Evolutionary conservation across 2,329 filamentous ascomycete genomes (phyloP).

Genomic region (Cladophialophora yegresii): DNA sequence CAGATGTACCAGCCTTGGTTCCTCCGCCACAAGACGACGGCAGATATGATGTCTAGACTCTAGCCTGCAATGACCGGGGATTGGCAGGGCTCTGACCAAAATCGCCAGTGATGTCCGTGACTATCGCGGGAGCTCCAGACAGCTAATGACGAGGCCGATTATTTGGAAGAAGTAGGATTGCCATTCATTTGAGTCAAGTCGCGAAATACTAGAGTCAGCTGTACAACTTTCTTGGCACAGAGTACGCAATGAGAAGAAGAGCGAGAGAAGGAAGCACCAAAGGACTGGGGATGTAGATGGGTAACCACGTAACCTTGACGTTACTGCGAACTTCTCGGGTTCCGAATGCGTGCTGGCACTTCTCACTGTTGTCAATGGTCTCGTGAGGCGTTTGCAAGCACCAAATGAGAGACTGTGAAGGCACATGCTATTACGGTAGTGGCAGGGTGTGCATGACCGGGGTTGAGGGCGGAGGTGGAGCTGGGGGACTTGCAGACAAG

Average conservation of each 20-base stretch:
- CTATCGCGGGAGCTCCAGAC: background rate
- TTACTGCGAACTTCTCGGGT: background rate
- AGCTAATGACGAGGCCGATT: background rate
- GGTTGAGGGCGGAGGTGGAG: slow-evolving; percentile 20
- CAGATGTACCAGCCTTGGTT: slow-evolving; percentile 13
- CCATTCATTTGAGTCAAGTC: background rate
- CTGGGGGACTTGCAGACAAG: slow-evolving; percentile 1
- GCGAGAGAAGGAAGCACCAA: slow-evolving; percentile 3
- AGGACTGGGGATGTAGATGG: slow-evolving; percentile 8
- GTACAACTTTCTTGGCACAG: slow-evolving; percentile 11
- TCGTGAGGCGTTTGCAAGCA: slow-evolving; percentile 17
- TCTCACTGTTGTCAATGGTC: slow-evolving; percentile 16
- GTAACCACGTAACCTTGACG: slow-evolving; percentile 18
- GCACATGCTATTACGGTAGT: slow-evolving; percentile 24
- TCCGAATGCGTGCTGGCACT: slow-evolving; percentile 4
- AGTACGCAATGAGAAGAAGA: background rate
- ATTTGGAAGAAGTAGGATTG: slow-evolving; percentile 3
- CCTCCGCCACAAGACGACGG: slow-evolving; percentile 8
- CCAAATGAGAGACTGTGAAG: slow-evolving; percentile 17
- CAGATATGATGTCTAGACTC: slow-evolving; percentile 1
- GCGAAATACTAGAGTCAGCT: background rate
- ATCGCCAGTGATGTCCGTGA: background rate
- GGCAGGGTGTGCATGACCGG: slow-evolving; percentile 15
- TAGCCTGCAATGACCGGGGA: background rate
- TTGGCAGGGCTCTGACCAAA: background rate